Base-by-base conservation (phyloP, 2,329 filamentous ascomycete genomes). In the Xylaria sp. region DNA sequence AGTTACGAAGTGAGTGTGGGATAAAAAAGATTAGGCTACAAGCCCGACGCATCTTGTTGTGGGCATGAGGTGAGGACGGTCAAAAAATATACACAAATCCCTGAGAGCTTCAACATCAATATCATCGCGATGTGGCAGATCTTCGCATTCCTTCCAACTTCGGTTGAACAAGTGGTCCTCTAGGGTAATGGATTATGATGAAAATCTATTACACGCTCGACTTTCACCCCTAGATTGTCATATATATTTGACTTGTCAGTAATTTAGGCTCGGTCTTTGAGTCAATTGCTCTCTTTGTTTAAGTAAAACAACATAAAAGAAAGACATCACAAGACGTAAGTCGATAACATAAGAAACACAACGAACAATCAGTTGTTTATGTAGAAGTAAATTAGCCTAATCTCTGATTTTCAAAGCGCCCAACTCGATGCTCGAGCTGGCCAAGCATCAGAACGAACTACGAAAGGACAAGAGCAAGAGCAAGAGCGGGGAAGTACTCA, bases 91-190 rank as follows among this genome's bases (percentile, higher is more conserved):
- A 60, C 48, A 65, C 51, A 56, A 65, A 60, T 46, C 55, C 64
- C 57, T 66, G 58, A 25, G 54, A 66, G 51, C 60, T 48, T 65
- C 59, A 66, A 59, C 63, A 23, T 34, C 56, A 71, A 46, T n/a
- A 46, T 46, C 18, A 5, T n/a, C 41, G 41, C 18, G 15, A 65
- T 66, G 59, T 46, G 37, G 52, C 66, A 66, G 9, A 64, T 68
- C 44, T 69, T 69, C 60, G 62, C 61, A 63, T 28, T 48, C 31
- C 51, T 39, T 10, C 44, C 10, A 13, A 28, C 15, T 9, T n/a
- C 46, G 34, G 8, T 44, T 8, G 31, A 57, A 57, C 51, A 44
- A 15, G 15, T 31, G 12, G 3, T 37, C 3, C 13, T n/a, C 23
- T 31, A 41, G 7, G 3, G 2, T 18, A n/a, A 20, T 18, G 3